Evolutionary conservation across 306 rosid species (phyloP).

Genomic region (Elaeagnus macrophylla): DNA sequence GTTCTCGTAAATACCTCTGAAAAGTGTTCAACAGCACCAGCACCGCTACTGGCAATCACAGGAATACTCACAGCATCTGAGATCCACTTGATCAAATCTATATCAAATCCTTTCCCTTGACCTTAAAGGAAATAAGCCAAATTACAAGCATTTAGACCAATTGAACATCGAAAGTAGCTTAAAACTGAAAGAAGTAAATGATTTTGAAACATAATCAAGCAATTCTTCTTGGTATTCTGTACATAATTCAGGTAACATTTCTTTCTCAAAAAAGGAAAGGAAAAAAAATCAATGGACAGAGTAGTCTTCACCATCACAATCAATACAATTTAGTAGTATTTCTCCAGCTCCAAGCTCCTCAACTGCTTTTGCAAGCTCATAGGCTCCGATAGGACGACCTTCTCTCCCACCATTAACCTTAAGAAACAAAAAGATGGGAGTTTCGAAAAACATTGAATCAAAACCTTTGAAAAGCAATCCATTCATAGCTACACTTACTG

Average conservation of each 20-base stretch:
- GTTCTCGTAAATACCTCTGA: constrained; percentile 71
- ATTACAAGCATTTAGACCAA: neutral
- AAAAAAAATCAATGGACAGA: neutral
- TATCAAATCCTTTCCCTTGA: constrained; percentile 94
- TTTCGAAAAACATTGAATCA: neutral
- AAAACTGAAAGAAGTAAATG: constrained; percentile 3
- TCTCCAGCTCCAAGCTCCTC: constrained; percentile 98
- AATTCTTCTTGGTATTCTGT: neutral
- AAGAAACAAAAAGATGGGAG: constrained; percentile 13
- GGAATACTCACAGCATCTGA: constrained; percentile 87
- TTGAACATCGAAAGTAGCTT: neutral
- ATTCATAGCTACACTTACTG: constrained; percentile 50
- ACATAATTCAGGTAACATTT: neutral
- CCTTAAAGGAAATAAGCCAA: constrained; percentile 35
- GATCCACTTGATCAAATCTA: constrained; percentile 54
- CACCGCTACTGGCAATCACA: constrained; percentile 97
- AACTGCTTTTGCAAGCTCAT: constrained; percentile 89
- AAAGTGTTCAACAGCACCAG: constrained; percentile 71
- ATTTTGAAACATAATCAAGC: neutral
- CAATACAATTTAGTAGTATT: constrained; percentile 90
- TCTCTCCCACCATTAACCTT: constrained; percentile 91
- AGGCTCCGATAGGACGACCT: constrained; percentile 91
- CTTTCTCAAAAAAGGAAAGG: neutral
- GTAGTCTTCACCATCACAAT: constrained; percentile 69
- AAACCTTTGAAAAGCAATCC: neutral